phyloP scores from a whole-genome alignment of 768 basidiomycete genomes.

The Termitomyces sp. region DNA sequence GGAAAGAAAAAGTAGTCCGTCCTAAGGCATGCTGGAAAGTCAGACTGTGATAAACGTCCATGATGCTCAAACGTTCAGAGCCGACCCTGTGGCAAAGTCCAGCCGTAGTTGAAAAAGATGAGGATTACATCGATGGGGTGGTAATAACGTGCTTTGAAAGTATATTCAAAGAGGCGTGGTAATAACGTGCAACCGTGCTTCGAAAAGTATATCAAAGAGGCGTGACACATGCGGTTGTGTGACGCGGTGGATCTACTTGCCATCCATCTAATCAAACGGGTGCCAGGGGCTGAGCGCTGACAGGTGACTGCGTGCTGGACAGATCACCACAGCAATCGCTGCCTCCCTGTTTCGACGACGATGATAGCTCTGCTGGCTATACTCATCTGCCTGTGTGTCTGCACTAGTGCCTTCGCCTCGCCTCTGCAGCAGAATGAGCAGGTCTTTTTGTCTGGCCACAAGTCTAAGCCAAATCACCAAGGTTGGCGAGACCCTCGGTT shows the following conservation, averaged over 20 bases:
- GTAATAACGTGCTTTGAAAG: not conserved
- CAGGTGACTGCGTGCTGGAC: not conserved
- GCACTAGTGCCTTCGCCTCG: not conserved
- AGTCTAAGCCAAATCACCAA: not conserved
- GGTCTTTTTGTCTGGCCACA: constrained; percentile 1
- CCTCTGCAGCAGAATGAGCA: constrained; percentile 10
- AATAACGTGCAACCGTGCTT: too few relatives aligned
- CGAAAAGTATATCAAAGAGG: not conserved
- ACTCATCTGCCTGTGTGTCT: not conserved
- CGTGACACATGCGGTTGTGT: not conserved
- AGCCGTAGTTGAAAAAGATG: too few relatives aligned
- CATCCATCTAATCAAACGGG: constrained; percentile 1
- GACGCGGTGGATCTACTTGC: not conserved
- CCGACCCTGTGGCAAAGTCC: too few relatives aligned
- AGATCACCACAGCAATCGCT: not conserved
- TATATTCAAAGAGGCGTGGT: too few relatives aligned
- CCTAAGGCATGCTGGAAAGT: not conserved
- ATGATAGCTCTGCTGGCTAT: not conserved
- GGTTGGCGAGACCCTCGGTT: constrained; percentile 65
- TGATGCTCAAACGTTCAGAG: too few relatives aligned
- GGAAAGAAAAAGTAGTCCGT: not conserved
- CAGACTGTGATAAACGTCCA: not conserved
- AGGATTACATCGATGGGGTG: not conserved
- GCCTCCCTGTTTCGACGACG: not conserved
- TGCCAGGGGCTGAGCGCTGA: constrained; percentile 1